A percentile compares a stretch with the other conserved stretches of the same genome.
These are phyloP conservation scores for Thelephora aurantiotincta DNA, from an alignment of 768 basidiomycete species.

Conservation along the genomic window DNA sequence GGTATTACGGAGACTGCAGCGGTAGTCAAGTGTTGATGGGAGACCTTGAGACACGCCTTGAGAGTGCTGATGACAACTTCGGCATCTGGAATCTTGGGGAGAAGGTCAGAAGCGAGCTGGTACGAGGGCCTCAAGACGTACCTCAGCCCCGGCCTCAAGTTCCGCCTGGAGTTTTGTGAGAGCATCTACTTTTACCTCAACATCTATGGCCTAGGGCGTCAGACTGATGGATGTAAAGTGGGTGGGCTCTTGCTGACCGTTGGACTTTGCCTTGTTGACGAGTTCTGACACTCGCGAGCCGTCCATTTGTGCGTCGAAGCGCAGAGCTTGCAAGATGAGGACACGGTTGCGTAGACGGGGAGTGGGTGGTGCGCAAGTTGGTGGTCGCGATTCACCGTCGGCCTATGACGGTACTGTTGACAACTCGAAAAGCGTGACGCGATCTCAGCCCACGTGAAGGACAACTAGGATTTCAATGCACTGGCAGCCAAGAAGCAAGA, in stretches of 20 bases:
- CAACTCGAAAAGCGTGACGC: not conserved
- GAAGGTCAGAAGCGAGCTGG: not conserved
- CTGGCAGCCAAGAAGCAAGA: too few species aligned
- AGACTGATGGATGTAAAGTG: not conserved
- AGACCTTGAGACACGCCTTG: slow-evolving; percentile 61
- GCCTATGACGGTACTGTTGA: not conserved
- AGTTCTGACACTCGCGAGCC: slow-evolving; percentile 24
- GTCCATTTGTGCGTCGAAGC: not conserved
- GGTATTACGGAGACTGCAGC: slow-evolving; percentile 64
- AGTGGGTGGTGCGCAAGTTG: not conserved
- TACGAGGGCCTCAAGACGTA: slow-evolving; percentile 16
- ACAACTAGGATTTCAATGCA: too few species aligned
- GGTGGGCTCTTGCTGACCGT: not conserved
- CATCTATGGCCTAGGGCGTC: slow-evolving; percentile 31
- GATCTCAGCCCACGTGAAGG: not conserved
- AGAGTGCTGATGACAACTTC: slow-evolving; percentile 40
- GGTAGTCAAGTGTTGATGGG: slow-evolving; percentile 71
- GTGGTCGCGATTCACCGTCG: not conserved
- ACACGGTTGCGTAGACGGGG: not conserved
- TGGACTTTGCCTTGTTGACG: slow-evolving; percentile 35
- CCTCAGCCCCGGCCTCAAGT: slow-evolving; percentile 62
- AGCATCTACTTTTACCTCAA: slow-evolving; percentile 71
- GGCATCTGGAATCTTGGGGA: slow-evolving; percentile 48
- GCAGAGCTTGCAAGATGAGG: not conserved
- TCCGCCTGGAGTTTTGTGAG: slow-evolving; percentile 63